Base-by-base conservation (phyloP, 1,284 basidiomycete genomes). In the Ustilago hordei region DNA sequence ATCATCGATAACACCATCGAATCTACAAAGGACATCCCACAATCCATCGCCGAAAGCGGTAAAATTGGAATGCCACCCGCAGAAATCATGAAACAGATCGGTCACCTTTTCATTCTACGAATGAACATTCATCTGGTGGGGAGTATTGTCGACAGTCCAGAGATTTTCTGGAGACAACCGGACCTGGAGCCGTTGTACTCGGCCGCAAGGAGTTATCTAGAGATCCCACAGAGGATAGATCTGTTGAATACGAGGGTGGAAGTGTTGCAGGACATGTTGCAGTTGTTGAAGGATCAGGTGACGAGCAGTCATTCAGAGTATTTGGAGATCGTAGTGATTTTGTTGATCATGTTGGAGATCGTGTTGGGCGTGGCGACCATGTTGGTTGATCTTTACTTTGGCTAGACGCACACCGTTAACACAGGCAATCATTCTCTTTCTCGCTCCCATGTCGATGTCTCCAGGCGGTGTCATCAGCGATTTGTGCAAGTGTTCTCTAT, bases 51-150 rank as follows among this genome's bases (percentile, higher is more conserved):
- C 65, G 93, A 95, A 86, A 95, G 93, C 6, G 95, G 95, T 19
- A 95, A 97, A 87, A 95, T 98, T 78, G 84, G 88, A 82, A 86
- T 89, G 80, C 89, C 89, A 0, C 86, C 89, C 54, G 87, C 86
- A 45, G 95, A 97, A 86, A 98, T 98, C 84, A 97, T 98, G 95
- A 93, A 93, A 85, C 94, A 98, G 87, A 98, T 97, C 79, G 95
- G 95, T 36, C 84, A 85, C 48, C 89, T 98, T 50, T 98, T 98
- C 87, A 91, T 98, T 56, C 88, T 98, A 79, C 89, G 95, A 70
- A 95, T 95, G 77, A 96, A 95, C 85, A 96, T 98, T 83, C 95
- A 96, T 84, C 92, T 95, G 45, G 95, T 98, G 60, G 95, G 95
- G 41, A 95, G 94, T 43, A 95, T 98, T 34, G 89, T 98, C 38